These are phyloP conservation scores for Hordeum vulgare DNA, from an alignment of 176 grass and related monocot species.

Conservation along the genomic window DNA sequence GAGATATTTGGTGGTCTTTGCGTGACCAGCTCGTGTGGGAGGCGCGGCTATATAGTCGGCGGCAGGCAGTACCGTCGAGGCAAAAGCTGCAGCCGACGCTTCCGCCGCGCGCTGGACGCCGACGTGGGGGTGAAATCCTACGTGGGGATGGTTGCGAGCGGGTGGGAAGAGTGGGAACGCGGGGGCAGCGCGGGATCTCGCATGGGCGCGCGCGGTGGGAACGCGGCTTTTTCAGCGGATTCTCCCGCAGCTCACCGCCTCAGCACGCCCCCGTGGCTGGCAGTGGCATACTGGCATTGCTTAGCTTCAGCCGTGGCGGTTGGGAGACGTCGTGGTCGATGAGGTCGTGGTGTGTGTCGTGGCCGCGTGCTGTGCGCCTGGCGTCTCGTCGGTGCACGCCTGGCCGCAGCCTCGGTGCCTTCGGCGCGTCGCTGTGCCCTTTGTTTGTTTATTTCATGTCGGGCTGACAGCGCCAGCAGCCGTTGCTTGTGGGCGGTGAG, in stretches of 20 bases:
- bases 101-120: not conserved
- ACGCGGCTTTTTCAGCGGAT: constrained; percentile 41
- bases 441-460: not conserved
- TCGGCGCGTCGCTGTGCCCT: not conserved
- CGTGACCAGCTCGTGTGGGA: not conserved
- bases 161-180: constrained; percentile 22
- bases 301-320: constrained; percentile 10
- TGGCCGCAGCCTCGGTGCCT: not conserved
- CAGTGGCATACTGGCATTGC: too few species aligned
- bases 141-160: constrained; percentile 20
- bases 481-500: not conserved
- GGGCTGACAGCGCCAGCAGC: not conserved
- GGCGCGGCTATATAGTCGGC: constrained; percentile 22
- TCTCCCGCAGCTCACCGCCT: not conserved
- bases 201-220: constrained; percentile 15
- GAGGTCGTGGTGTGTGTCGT: not conserved
- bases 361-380: not conserved
- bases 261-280: not conserved
- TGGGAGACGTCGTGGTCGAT: not conserved
- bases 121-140: constrained; percentile 1
- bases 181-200: constrained; percentile 17
- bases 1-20: not conserved
- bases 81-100: not conserved
- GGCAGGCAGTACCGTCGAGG: not conserved
- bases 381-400: not conserved